Evolutionary conservation across 768 basidiomycete genomes (phyloP).

Genomic region (Pleurotus sapidus): DNA sequence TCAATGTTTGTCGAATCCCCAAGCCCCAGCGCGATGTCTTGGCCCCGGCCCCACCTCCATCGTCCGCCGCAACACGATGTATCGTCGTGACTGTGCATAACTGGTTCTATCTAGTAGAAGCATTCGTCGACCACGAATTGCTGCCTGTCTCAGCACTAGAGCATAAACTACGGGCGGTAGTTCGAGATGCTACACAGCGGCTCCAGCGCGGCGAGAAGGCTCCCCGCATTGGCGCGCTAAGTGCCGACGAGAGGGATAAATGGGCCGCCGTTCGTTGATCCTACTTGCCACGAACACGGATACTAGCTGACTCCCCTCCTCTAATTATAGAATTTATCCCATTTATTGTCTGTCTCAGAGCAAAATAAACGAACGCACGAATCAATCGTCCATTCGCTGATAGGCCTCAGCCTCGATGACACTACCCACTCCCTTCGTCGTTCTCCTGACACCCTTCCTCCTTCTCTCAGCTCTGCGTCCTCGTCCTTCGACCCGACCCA

Average conservation of each 20-base stretch:
- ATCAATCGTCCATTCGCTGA: slow-evolving; percentile 69
- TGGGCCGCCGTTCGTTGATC: slow-evolving; percentile 69
- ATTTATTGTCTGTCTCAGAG: slow-evolving; percentile 66
- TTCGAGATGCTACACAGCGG: slow-evolving; percentile 57
- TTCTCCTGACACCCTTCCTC: slow-evolving; percentile 20
- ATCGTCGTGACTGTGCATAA: slow-evolving; percentile 72
- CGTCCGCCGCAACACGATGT: slow-evolving; percentile 48
- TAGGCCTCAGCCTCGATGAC: slow-evolving; percentile 80
- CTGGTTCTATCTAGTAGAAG: slow-evolving; percentile 77
- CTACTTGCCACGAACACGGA: neutral
- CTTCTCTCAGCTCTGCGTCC: slow-evolving; percentile 13
- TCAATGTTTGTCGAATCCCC: slow-evolving; percentile 79
- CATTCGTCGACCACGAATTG: slow-evolving; percentile 44
- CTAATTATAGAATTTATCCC: slow-evolving; percentile 61
- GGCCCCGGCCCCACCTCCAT: slow-evolving; percentile 39
- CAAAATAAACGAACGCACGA: slow-evolving; percentile 58
- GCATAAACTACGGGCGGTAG: slow-evolving; percentile 38
- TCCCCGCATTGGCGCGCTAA: slow-evolving; percentile 65
- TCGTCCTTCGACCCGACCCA: slow-evolving; percentile 20
- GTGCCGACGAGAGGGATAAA: slow-evolving; percentile 74
- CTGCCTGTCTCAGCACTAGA: slow-evolving; percentile 39
- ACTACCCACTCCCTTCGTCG: slow-evolving; percentile 43
- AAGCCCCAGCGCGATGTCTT: slow-evolving; percentile 61
- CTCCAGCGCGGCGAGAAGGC: slow-evolving; percentile 52
- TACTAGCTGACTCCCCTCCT: neutral